Evolutionary conservation across 225 moss, liverwort and hornwort species (phyloP).

Genomic region (Climacium dendroides): DNA sequence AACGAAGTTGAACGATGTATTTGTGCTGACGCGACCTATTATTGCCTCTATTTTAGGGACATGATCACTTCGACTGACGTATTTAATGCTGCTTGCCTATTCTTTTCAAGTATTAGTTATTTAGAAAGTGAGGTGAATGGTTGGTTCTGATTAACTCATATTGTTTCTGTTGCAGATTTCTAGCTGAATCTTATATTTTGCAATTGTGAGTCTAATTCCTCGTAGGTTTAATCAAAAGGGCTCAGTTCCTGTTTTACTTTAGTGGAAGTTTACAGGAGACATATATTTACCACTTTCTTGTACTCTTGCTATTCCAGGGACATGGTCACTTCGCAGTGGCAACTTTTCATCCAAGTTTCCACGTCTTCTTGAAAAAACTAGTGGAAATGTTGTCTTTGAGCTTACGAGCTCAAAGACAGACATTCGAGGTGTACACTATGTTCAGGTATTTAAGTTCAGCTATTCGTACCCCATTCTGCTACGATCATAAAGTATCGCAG

Average conservation of each 20-base stretch:
- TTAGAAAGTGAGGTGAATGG: neutral
- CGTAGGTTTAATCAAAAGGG: neutral
- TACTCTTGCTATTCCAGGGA: constrained; percentile 22
- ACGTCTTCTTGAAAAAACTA: constrained; percentile 50
- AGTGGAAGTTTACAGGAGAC: neutral
- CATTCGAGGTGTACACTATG: constrained; percentile 85
- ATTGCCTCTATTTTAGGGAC: neutral
- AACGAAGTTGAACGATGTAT: neutral
- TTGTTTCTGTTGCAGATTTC: neutral
- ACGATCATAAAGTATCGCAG: neutral
- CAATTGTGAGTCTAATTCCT: neutral
- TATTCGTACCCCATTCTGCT: neutral
- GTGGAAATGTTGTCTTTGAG: constrained; percentile 84
- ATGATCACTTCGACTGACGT: neutral
- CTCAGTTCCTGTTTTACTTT: neutral
- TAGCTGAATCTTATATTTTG: neutral
- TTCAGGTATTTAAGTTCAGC: constrained; percentile 46
- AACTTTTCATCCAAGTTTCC: constrained; percentile 70
- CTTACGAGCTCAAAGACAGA: constrained; percentile 81
- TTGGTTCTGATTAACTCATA: neutral
- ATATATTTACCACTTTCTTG: neutral
- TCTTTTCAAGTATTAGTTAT: neutral
- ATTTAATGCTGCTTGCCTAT: neutral
- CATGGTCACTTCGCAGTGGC: constrained; percentile 68
- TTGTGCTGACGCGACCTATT: neutral